phyloP scores from a whole-genome alignment of 352 stramenopile species.

The Phytophthora ramorum region DNA sequence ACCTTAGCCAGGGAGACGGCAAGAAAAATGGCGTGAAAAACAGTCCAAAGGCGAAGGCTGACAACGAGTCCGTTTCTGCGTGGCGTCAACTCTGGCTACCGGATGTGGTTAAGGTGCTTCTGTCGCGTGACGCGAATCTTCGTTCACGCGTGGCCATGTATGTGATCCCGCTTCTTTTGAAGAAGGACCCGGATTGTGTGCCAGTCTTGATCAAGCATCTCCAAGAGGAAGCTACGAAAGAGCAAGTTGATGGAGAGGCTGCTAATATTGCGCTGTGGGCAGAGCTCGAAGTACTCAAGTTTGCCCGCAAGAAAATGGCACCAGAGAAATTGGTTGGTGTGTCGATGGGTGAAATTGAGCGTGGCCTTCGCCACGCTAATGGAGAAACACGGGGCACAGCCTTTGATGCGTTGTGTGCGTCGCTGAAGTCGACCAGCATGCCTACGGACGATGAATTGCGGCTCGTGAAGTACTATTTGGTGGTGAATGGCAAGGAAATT shows the following conservation, averaged over 20 bases:
- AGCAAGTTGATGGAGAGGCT: slow-evolving; percentile 18
- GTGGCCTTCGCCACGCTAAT: slow-evolving; percentile 61
- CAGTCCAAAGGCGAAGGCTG: slow-evolving; percentile 6
- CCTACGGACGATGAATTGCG: slow-evolving; percentile 59
- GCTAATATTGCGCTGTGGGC: slow-evolving; percentile 70
- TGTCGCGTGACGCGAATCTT: slow-evolving; percentile 59
- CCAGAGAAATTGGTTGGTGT: slow-evolving; percentile 64
- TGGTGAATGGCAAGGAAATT: slow-evolving; percentile 82
- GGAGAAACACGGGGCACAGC: slow-evolving; percentile 68
- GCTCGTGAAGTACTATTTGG: slow-evolving; percentile 72
- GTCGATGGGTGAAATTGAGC: slow-evolving; percentile 59
- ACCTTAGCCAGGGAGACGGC: slow-evolving; percentile 23
- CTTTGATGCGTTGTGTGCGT: slow-evolving; percentile 83
- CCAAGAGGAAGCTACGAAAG: slow-evolving; percentile 34
- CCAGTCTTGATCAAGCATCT: slow-evolving; percentile 55
- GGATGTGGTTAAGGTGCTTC: slow-evolving; percentile 59
- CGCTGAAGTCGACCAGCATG: slow-evolving; percentile 82
- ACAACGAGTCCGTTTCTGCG: slow-evolving; percentile 30
- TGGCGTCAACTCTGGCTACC: slow-evolving; percentile 65
- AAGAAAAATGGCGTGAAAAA: slow-evolving; percentile 28
- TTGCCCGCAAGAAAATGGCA: slow-evolving; percentile 72
- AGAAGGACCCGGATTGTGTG: slow-evolving; percentile 70
- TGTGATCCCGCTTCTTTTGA: slow-evolving; percentile 73
- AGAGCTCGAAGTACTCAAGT: slow-evolving; percentile 82
- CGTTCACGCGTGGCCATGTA: slow-evolving; percentile 77